These are phyloP conservation scores for Limnomonas spitsbergensis DNA, from an alignment of 139 green algal genomes.

Conservation along the genomic window DNA sequence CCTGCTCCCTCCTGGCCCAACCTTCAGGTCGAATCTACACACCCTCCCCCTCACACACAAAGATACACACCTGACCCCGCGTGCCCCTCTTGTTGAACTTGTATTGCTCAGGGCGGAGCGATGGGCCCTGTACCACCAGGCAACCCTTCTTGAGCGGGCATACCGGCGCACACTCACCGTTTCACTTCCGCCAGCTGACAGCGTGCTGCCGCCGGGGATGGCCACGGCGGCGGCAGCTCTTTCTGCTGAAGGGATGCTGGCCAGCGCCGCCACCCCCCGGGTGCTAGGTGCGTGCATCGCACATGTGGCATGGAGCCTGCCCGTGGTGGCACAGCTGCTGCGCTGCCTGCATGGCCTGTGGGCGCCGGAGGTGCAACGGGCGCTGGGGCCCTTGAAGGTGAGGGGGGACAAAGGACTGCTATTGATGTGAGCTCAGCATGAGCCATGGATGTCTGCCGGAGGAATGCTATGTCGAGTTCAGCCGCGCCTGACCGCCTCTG, in stretches of 20 bases:
- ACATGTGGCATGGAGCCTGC: conserved; percentile 53
- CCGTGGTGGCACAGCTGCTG: conserved; percentile 34
- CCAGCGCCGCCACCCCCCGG: neutral
- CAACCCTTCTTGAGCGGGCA: conserved; percentile 66
- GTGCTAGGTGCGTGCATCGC: neutral
- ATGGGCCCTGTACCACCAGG: conserved; percentile 68
- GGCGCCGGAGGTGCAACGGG: conserved; percentile 29
- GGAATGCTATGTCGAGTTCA: too few species aligned
- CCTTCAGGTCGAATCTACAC: neutral
- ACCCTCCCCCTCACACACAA: neutral
- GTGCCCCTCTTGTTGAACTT: too few species aligned
- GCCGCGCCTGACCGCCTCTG: too few species aligned
- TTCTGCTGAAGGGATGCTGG: conserved; percentile 8
- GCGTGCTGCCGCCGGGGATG: neutral
- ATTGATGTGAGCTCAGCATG: too few species aligned
- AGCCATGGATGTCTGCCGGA: too few species aligned
- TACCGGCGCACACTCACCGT: conserved; percentile 33
- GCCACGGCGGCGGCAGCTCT: conserved; percentile 5
- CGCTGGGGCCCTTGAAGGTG: conserved; percentile 25
- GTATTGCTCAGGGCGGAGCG: conserved; percentile 27
- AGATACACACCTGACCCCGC: neutral
- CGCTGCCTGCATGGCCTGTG: conserved; percentile 54
- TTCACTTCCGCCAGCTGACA: neutral
- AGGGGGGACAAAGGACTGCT: too few species aligned
- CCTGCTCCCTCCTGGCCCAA: neutral